Conservation (phyloP, 495 filamentous ascomycete species). For the Wilcoxina mikolae region DNA sequence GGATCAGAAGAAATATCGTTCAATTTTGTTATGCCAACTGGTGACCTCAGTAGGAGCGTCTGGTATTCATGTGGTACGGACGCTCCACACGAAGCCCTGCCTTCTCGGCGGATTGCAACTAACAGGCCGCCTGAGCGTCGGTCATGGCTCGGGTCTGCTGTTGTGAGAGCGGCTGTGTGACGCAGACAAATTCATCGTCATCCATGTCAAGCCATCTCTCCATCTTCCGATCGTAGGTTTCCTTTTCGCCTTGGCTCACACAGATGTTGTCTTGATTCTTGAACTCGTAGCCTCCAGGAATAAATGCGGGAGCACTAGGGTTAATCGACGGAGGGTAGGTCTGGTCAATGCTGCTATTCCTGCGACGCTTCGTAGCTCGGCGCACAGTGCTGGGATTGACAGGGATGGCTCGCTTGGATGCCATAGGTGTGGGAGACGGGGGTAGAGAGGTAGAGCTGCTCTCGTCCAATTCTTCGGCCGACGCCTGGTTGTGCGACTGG, state of each 20-base stretch:
- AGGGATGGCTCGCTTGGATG: not conserved
- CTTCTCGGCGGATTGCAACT: not conserved
- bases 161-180: not conserved
- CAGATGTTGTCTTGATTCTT: not conserved
- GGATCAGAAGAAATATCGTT: too few relatives aligned
- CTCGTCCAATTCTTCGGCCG: too few relatives aligned
- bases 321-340: not conserved
- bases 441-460: too few relatives aligned
- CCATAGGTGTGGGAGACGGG: not conserved
- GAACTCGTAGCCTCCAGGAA: not conserved
- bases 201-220: constrained; percentile 5
- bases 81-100: not conserved
- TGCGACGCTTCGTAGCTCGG: not conserved
- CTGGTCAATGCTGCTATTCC: too few relatives aligned
- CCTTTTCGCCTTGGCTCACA: not conserved
- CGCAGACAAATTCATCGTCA: constrained; percentile 9
- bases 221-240: constrained; percentile 4
- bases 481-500: too few relatives aligned
- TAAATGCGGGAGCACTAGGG: not conserved
- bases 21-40: too few relatives aligned
- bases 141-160: not conserved
- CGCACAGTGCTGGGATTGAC: not conserved
- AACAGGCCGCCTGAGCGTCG: not conserved
- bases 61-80: not conserved
- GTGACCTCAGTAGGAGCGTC: too few relatives aligned